Evolutionary conservation across 345 rosid genomes (phyloP).

Genomic region (Rhodamnia argentea): DNA sequence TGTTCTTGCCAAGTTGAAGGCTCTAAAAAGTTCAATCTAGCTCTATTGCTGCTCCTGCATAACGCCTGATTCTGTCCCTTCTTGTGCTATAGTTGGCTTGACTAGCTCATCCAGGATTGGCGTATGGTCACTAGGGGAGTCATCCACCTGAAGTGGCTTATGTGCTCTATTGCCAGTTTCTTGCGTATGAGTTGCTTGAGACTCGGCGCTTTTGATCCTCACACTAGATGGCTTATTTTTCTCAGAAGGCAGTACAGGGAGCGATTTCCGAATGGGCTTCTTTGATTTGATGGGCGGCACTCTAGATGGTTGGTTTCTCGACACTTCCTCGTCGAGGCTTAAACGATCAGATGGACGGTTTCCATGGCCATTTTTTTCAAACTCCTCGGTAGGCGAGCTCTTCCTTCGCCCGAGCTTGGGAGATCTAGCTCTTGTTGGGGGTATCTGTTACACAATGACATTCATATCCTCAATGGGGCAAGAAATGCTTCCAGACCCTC

Average conservation of each 20-base stretch:
- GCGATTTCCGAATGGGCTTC: conserved; percentile 64
- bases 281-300: conserved; percentile 28
- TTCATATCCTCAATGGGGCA: background rate
- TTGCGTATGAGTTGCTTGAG: background rate
- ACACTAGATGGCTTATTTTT: conserved; percentile 29
- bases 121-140: background rate
- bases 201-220: background rate
- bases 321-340: conserved; percentile 59
- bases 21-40: background rate
- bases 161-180: background rate
- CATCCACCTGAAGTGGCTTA: background rate
- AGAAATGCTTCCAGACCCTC: background rate
- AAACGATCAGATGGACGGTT: conserved; percentile 28
- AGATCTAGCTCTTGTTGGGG: conserved; percentile 88
- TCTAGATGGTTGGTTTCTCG: conserved; percentile 28
- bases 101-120: background rate
- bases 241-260: conserved; percentile 82
- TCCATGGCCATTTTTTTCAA: conserved; percentile 33
- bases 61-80: background rate
- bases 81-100: background rate
- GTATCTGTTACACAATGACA: conserved; percentile 42
- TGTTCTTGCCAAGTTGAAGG: background rate
- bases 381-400: conserved; percentile 28
- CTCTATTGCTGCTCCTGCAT: background rate
- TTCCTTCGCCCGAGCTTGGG: conserved; percentile 92